Evolutionary conservation across 2,329 filamentous ascomycete species (phyloP), one percentile per base, ranked within the genome.

Genomic region (Microdochium bolleyi): DNA sequence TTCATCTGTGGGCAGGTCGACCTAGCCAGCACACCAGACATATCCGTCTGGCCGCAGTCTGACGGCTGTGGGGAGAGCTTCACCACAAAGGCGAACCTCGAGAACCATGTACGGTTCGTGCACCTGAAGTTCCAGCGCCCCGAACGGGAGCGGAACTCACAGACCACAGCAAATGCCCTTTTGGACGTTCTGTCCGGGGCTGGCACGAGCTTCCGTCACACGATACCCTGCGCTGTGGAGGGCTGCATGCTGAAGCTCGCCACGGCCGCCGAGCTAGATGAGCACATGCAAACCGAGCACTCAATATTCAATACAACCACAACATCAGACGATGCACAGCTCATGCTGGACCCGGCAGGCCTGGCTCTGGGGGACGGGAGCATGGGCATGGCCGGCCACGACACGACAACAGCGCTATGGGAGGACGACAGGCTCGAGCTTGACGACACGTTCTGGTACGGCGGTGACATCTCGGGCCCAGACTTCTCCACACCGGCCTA

Each of bases 81-180:
- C 62, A 80, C 82, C 54, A 88, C 86, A 56, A 96, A 95, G 67
- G 79, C 82, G 19, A 84, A 83, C 27, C 77, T 96, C 0, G 88
- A 92, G 66, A 87, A 94, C 58, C 92, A 97, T 64, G 78, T 96
- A 48, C 84, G 89, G 21, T 90, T 87, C 49, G 80, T 89, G 22
- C 92, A 97, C 66, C 73, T 96, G 24, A 83, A 84, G n/a, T 62
- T 69, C 16, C 69, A 74, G 52, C 73, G 79, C 13, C 75, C 76
- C 9, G 64, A 61, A 21, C 46, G 50, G 32, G 48, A 50, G 13
- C 53, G 53, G 27, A 54, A 51, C 49, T 55, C 49, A 38, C 53
- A 32, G 60, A 62, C 53, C 54, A 64, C 41, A 62, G 58, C 51
- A 58, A 58, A 52, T 51, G 59, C 59, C 1, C 57, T 74, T 13